Evolutionary conservation across 2,329 filamentous ascomycete genomes (phyloP), one percentile per base, ranked within the genome.

Genomic region (Monilinia aucupariae): DNA sequence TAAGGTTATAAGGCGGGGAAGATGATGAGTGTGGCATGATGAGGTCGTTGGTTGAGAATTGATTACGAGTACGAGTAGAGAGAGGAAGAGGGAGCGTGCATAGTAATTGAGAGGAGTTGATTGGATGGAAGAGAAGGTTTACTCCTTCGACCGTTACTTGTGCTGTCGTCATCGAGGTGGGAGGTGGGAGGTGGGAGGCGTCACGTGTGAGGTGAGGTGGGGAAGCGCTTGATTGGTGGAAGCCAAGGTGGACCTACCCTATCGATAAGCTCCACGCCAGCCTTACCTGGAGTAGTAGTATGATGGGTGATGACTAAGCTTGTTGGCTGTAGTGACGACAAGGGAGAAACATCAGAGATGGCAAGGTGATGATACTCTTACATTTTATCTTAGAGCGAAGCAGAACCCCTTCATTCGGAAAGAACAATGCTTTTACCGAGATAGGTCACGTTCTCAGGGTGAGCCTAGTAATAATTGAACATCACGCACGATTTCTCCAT

Each of bases 101-200:
- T 58, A 41, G 54, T 58, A 58, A 58, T 58, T 58, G 41, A 47
- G 54, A 58, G 12, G 13, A 17, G 34, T 25, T 58, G 4, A 58
- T 58, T 58, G 54, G 54, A 47, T 39, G 13, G 47, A 10, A 47
- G 41, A 34, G 20, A 34, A 56, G 41, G 39, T 56, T 47, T 41
- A 34, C 39, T 27, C 25, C 53, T 56, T 47, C 32, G 20, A 20
- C 53, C 12, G 7, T 27, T 30, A 30, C 27, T 30, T 30, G 27
- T 30, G 45, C n/a, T 25, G 41, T 34, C 41, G 30, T 58, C 54
- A 56, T 13, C 20, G 13, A 17, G 22, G 41, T 47, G 27, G 27
- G 54, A 10, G n/a, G 17, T n/a, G 41, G 20, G 41, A 30, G 37
- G 13, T 9, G 41, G 20, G 41, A 30, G 37, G 13, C 3, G 12